Conservation (phyloP, 805 yeast species). For the Ascoidea asiatica region DNA sequence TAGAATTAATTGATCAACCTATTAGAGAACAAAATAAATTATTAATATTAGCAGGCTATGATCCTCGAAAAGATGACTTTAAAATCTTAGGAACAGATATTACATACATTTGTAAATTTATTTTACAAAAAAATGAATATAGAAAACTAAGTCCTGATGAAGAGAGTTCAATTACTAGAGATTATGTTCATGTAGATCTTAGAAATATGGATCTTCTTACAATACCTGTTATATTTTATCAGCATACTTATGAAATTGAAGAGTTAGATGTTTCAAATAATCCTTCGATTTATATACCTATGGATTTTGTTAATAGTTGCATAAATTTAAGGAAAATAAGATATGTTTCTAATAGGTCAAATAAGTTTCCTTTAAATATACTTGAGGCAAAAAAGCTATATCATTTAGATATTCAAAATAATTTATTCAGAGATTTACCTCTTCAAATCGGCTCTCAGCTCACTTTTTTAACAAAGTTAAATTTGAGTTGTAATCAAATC, state of each 20-base stretch:
- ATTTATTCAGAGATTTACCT: constrained; percentile 56
- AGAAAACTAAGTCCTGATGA: constrained; percentile 54
- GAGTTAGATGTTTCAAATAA: constrained; percentile 74
- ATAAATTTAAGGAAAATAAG: constrained; percentile 52
- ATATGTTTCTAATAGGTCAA: constrained; percentile 61
- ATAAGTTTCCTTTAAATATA: constrained; percentile 61
- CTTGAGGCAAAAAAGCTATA: constrained; percentile 55
- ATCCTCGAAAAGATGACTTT: constrained; percentile 55
- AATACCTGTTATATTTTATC: constrained; percentile 73
- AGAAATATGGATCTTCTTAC: constrained; percentile 65
- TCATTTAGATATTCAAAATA: constrained; percentile 63
- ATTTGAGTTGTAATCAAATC: constrained; percentile 66
- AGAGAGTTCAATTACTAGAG: constrained; percentile 49
- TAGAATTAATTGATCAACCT: constrained; percentile 65
- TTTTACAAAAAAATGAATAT: constrained; percentile 48
- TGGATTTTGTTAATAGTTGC: constrained; percentile 67
- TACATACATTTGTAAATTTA: constrained; percentile 70
- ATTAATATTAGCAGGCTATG: constrained; percentile 62
- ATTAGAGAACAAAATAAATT: constrained; percentile 64
- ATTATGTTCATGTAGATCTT: constrained; percentile 62
- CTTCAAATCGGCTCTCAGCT: constrained; percentile 35
- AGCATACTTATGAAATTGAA: constrained; percentile 69
- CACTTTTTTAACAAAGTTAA: constrained; percentile 40
- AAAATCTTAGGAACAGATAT: constrained; percentile 76
- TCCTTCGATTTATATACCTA: constrained; percentile 73